Evolutionary conservation across 129 eudicot species (phyloP).

Genomic region (Helichrysum umbraculigerum): DNA sequence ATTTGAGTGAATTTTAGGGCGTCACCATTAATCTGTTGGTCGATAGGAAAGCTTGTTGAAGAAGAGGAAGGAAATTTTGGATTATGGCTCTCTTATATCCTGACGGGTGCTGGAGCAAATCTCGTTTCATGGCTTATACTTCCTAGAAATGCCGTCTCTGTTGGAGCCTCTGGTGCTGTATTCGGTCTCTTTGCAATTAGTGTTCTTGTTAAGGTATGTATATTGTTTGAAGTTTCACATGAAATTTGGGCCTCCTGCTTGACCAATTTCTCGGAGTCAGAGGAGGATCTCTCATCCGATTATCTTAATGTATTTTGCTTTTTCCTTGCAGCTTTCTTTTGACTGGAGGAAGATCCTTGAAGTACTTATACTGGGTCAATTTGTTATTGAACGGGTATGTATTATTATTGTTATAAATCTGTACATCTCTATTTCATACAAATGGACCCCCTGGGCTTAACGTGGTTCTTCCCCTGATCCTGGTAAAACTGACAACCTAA

Average conservation of each 20-base stretch:
- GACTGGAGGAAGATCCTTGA: constrained; percentile 99
- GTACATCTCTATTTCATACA: background rate
- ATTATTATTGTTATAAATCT: background rate
- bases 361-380: constrained; percentile 94
- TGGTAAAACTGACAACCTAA: background rate
- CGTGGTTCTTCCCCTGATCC: background rate
- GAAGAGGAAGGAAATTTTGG: constrained; percentile 97
- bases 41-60: constrained; percentile 94
- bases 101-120: constrained; percentile 97
- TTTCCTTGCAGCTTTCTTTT: constrained; percentile 72
- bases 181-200: constrained; percentile 97
- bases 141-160: constrained; percentile 93
- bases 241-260: background rate
- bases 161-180: constrained; percentile 98
- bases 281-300: too few relatives aligned
- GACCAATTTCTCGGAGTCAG: background rate
- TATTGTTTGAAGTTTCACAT: background rate
- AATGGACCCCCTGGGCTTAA: too few relatives aligned
- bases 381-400: constrained; percentile 87
- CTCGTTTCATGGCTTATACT: constrained; percentile 96
- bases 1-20: background rate
- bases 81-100: constrained; percentile 82
- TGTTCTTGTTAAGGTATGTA: constrained; percentile 88
- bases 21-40: constrained; percentile 11
- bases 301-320: background rate